Conservation (phyloP, 2,329 filamentous ascomycete species). For the Ramularia collo-cygni region DNA sequence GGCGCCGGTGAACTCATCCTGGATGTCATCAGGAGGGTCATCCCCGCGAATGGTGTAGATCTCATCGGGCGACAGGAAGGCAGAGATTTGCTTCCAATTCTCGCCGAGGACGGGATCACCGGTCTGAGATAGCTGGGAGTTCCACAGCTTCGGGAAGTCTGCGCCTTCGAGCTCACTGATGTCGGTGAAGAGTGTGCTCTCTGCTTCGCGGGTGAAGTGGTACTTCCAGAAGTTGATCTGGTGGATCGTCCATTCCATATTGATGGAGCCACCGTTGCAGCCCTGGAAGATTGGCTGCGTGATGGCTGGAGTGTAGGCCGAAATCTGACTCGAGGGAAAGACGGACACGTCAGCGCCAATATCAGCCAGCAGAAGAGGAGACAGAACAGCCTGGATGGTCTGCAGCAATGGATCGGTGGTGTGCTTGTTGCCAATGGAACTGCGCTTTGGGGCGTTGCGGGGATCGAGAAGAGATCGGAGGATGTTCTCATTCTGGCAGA, state of each 20-base stretch:
- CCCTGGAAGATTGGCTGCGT: conserved; percentile 38
- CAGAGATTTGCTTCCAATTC: conserved; percentile 47
- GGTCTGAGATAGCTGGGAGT: conserved; percentile 13
- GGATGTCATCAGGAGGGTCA: conserved; percentile 12
- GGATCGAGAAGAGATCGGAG: conserved; percentile 5
- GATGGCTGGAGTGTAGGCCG: conserved; percentile 35
- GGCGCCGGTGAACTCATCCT: conserved; percentile 30
- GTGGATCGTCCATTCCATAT: conserved; percentile 43
- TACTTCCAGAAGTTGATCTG: conserved; percentile 48
- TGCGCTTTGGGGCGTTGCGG: background rate
- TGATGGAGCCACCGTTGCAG: conserved; percentile 31
- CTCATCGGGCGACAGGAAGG: conserved; percentile 32
- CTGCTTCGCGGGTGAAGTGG: conserved; percentile 38
- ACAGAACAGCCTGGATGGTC: conserved; percentile 27
- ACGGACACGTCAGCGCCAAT: conserved; percentile 9
- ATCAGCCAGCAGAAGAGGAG: conserved; percentile 21
- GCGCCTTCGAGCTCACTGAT: conserved; percentile 31
- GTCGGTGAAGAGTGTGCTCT: conserved; percentile 32
- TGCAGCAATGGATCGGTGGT: conserved; percentile 14
- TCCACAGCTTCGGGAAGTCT: conserved; percentile 36
- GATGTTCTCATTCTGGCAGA: conserved; percentile 5
- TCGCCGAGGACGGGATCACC: conserved; percentile 32
- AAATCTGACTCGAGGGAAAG: conserved; percentile 40
- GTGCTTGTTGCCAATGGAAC: too few species aligned
- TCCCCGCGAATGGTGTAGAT: conserved; percentile 23